phyloP scores from a whole-genome alignment of 2,329 filamentous ascomycete genomes.

The Penicillium sp. region DNA sequence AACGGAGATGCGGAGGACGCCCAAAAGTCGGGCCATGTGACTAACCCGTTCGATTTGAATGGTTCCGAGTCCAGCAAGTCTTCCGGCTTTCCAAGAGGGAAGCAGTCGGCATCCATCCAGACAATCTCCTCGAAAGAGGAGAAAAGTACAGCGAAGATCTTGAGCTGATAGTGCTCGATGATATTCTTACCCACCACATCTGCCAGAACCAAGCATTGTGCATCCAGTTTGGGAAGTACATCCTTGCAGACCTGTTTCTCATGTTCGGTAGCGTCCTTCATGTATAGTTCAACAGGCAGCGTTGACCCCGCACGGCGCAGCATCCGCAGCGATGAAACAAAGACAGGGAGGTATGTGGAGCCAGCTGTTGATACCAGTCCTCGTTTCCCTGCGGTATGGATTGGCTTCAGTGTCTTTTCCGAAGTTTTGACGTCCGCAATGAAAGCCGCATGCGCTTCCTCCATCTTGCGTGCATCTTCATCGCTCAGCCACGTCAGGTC shows the following conservation, averaged over 20 bases:
- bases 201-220: slow-evolving; percentile 43
- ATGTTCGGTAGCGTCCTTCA: slow-evolving; percentile 41
- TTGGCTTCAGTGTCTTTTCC: slow-evolving; percentile 29
- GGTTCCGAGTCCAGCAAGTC: slow-evolving; percentile 51
- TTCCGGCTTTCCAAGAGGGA: slow-evolving; percentile 48
- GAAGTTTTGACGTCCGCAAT: slow-evolving; percentile 33
- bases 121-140: slow-evolving; percentile 58
- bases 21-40: slow-evolving; percentile 58
- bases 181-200: slow-evolving; percentile 40
- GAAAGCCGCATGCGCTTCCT: slow-evolving; percentile 42
- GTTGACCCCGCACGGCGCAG: slow-evolving; percentile 50
- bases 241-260: slow-evolving; percentile 41
- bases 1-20: slow-evolving; percentile 43
- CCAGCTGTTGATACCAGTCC: slow-evolving; percentile 53
- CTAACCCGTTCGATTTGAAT: slow-evolving; percentile 51
- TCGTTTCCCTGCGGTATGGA: slow-evolving; percentile 39
- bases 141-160: slow-evolving; percentile 55
- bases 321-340: slow-evolving; percentile 51
- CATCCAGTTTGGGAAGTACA: slow-evolving; percentile 42
- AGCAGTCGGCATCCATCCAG: slow-evolving; percentile 57
- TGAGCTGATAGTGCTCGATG: slow-evolving; percentile 52
- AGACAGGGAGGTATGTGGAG: slow-evolving; percentile 48
- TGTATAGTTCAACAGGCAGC: slow-evolving; percentile 49
- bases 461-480: slow-evolving; percentile 35
- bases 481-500: slow-evolving; percentile 37